Evolutionary conservation across 441 rosid genomes (phyloP), one percentile per base, ranked within the genome.

Genomic region (Pelargonium myrrhifolium): DNA sequence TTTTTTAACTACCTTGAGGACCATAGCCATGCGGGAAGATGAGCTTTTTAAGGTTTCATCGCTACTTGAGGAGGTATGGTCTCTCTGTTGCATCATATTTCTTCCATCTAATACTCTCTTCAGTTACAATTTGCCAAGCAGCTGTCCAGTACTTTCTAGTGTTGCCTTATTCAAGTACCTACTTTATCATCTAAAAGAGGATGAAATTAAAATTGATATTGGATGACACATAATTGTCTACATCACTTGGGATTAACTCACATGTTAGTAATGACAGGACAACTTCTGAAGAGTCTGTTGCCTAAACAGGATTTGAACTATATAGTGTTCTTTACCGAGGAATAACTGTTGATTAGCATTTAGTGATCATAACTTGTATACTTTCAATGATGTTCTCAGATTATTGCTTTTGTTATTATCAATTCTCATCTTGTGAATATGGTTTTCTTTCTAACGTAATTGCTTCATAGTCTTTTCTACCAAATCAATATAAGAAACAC

Each of bases 11-110:
- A 83, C 89, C 49, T 78, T 90, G 80, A 89, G 98, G 77, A 93
- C 97, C 62, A 80, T 90, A 64, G 80, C 88, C 68, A 88, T 93
- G 91, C 81, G 51, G 76, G 96, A 87, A 82, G 85, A 84, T 62
- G 89, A 90, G 78, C 81, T 87, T 68, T 82, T 68, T 65, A 83
- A 82, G 79, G 92, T 87, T 75, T 83, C 87, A 49, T 79, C 85
- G 43, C 79, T 93, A 78, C 87, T 93, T 20, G 89, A 93, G 83
- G 96, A 93, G 96, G 98, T 87, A 20, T 56, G 35, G 49, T 31
- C 67, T 67, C 60, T 67, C 51, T 42, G 6, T 64, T 14, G 37
- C 28, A 8, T 26, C 56, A 42, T 55, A 21, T 63, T 53, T 5
- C 40, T 49, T 42, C 5, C 22, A 1, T 22, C 21, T 42, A 40